Base-by-base conservation (phyloP, 2,329 filamentous ascomycete genomes). In the Blastomyces parvus region DNA sequence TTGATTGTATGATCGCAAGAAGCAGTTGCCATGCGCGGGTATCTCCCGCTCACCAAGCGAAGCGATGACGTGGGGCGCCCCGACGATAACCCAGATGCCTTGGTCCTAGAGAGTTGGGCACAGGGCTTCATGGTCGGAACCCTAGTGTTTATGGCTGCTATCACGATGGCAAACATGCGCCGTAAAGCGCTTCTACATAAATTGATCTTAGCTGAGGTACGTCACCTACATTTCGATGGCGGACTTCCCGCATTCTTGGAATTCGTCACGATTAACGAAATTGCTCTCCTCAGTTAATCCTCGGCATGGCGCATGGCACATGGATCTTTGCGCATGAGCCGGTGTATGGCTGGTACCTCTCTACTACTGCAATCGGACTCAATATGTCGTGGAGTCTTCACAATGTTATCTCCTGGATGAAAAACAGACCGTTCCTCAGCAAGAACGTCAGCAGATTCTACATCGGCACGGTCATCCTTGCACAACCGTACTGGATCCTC, bases 361-460 rank as follows among this genome's bases (percentile, higher is more conserved):
- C 83, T 1, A 76, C 79, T 30, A 84, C 83, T 2, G 85, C 83
- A 8, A 81, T 87, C 8, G 79, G 83, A 22, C 79, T 88, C 30
- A 86, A 86, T 66, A 74, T 80, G n/a, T 86, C 83, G 3, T 87
- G 84, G 83, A 80, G 78, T 14, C 73, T 88, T 9, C 86, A 88
- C 72, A 88, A 88, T 66, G 78, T 88, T 64, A 84, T 88, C 64
- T 81, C 85, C 0, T 88, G 85, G 86, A 81, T 88, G 73, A 88
- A 88, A 73, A 85, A 83, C 66, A 81, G 80, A 61, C 85, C 85
- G 0, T 86, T 87, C 67, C 74, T 87, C 8, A 77, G 77, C 2
- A 77, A 73, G 38, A 73, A 76, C 8, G 78, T 80, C 38, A 84
- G 80, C 57, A 69, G 76, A 11, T 71, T 86, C 62, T 88, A 86